phyloP scores from a whole-genome alignment of 1,284 basidiomycete genomes.

The Mycosarcoma mackinlayi region DNA sequence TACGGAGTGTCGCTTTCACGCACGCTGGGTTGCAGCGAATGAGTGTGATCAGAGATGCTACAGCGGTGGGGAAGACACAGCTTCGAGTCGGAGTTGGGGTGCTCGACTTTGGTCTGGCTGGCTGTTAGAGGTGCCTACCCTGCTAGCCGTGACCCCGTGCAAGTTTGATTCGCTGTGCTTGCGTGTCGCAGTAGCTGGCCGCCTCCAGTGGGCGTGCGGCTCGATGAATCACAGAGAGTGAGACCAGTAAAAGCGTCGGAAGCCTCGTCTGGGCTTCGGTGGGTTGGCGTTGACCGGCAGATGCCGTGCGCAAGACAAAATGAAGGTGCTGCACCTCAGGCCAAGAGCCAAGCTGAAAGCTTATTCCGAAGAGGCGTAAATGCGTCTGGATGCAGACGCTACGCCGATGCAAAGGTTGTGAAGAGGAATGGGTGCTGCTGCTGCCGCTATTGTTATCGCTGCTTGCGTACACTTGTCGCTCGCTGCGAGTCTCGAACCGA shows the following conservation, averaged over 20 bases:
- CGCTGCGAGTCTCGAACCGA: too few species aligned
- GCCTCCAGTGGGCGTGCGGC: background rate
- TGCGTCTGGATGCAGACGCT: conserved; percentile 8
- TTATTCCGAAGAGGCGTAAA: conserved; percentile 16
- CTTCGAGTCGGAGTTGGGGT: too few species aligned
- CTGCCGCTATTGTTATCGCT: too few species aligned
- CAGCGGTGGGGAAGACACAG: conserved; percentile 14
- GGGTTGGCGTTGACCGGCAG: conserved; percentile 41
- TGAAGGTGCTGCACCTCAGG: conserved; percentile 9
- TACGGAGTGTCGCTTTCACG: conserved; percentile 2
- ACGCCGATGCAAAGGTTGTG: too few species aligned
- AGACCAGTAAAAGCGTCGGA: conserved; percentile 2
- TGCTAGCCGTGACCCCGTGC: too few species aligned
- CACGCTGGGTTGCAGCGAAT: conserved; percentile 15
- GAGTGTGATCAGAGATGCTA: conserved; percentile 1
- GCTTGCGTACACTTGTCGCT: too few species aligned
- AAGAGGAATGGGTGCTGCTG: too few species aligned
- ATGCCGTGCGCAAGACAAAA: conserved; percentile 25
- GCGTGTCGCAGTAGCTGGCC: conserved; percentile 1
- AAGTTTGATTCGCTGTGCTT: background rate
- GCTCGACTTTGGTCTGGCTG: too few species aligned
- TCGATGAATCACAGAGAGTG: background rate
- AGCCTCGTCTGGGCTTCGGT: conserved; percentile 24
- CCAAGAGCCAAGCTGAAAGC: conserved; percentile 16
- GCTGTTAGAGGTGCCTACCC: too few species aligned